These are phyloP conservation scores for Deuterostichococcus epilithicus DNA, from an alignment of 139 green algal genomes.

Conservation along the genomic window DNA sequence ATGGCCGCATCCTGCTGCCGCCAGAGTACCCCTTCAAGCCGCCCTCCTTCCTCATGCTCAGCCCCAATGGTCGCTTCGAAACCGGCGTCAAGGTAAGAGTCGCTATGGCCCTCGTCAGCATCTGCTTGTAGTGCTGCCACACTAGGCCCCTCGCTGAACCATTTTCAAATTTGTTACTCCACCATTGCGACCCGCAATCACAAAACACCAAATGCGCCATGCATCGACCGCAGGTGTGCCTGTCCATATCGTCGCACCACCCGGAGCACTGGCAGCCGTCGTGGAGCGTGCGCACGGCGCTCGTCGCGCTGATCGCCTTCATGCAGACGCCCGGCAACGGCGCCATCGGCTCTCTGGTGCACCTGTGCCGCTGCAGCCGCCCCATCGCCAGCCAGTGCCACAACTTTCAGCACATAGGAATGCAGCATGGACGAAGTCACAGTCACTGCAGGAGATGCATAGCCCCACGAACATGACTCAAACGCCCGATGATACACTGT, in stretches of 20 bases:
- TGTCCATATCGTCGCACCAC: slow-evolving; percentile 95
- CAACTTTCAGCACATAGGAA: too few relatives aligned
- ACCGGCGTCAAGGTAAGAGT: slow-evolving; percentile 42
- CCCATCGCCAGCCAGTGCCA: too few relatives aligned
- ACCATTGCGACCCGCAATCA: too few relatives aligned
- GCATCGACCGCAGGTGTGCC: slow-evolving; percentile 90
- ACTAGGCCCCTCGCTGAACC: too few relatives aligned
- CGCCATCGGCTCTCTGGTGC: slow-evolving; percentile 82
- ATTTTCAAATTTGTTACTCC: too few relatives aligned
- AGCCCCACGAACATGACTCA: too few relatives aligned
- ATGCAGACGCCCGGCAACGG: slow-evolving; percentile 87
- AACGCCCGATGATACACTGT: too few relatives aligned
- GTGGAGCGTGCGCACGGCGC: slow-evolving; percentile 91
- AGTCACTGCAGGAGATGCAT: too few relatives aligned
- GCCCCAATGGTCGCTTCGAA: slow-evolving; percentile 91
- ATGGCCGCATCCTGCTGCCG: slow-evolving; percentile 94
- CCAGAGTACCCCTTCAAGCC: slow-evolving; percentile 98
- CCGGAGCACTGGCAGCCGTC: slow-evolving; percentile 98
- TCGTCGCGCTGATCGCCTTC: slow-evolving; percentile 93
- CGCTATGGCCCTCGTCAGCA: neutral
- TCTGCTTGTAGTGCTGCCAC: too few relatives aligned
- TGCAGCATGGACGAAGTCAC: too few relatives aligned
- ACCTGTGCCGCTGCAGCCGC: neutral
- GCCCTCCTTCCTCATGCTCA: slow-evolving; percentile 92
- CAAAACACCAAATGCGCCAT: too few relatives aligned